phyloP scores from a whole-genome alignment of 257 asterid genomes.

The Capsicum baccatum region DNA sequence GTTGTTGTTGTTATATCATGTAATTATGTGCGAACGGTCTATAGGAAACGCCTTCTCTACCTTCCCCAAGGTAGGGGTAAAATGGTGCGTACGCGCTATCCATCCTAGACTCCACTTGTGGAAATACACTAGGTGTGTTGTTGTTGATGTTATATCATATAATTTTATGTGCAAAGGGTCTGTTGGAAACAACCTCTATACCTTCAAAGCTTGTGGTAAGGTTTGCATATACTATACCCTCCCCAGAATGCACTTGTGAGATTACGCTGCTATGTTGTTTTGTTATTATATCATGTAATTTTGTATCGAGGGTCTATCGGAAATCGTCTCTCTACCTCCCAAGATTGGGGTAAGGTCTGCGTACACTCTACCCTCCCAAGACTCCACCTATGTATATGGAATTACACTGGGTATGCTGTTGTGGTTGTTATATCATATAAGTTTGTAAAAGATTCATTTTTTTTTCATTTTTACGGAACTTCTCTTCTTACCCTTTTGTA shows the following conservation, averaged over 20 bases:
- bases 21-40: neutral
- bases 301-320: neutral
- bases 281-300: neutral
- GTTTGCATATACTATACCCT: no score
- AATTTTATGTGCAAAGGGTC: neutral
- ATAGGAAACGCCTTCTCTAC: no score
- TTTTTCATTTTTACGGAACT: neutral
- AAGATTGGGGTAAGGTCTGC: neutral
- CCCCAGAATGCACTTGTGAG: neutral
- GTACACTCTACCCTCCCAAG: no score
- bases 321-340: neutral
- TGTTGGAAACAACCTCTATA: neutral
- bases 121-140: neutral
- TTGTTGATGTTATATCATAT: neutral
- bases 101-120: neutral
- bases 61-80: neutral
- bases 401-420: no score
- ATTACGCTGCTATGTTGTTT: neutral
- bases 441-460: no score
- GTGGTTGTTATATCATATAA: no score
- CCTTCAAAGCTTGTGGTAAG: neutral
- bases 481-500: constrained; percentile 27
- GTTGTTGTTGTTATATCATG: neutral
- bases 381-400: no score
- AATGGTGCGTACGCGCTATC: neutral